Evolutionary conservation across 768 basidiomycete species (phyloP), one percentile per base, ranked within the genome.

Genomic region (Lactifluus piperatus): DNA sequence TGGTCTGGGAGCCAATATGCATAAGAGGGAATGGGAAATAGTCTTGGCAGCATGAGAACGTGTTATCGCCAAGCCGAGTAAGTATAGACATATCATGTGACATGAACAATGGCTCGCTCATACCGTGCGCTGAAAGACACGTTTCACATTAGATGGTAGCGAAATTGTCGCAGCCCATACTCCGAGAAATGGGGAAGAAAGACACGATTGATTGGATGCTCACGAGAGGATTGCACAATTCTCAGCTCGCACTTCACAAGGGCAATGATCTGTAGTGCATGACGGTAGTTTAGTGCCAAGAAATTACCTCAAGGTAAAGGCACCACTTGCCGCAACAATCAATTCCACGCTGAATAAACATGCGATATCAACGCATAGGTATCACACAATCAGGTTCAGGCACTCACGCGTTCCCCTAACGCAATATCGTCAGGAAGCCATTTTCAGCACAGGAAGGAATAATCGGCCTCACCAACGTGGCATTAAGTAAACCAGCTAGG

Each of bases 401-500:
- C 7, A 66, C 69, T 58, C 56, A 70, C 69, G 69, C 69, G 37
- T 70, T 70, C 22, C 69, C 69, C 69, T 70, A 49, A 22, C 8
- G 59, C 22, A 29, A 50, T 46, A 26, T 20, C 18, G 24, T 49
- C 29, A 46, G 41, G 45, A 22, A n/a, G 53, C 29, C 32, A 5
- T 36, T 37, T 41, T 60, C 13, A 22, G 26, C 24, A 29, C 14
- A 36, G 8, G 24, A 51, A 30, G 54, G 32, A 50, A 11, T 43
- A 50, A 29, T 47, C 36, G 32, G 60, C 54, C 69, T 58, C 62
- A 90, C 86, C 63, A 91, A 74, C 14, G 91, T 94, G 22, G 91
- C 91, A 71, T 93, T 94, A 56, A 94, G 69, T 2, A 94, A 77
- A 39, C 91, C 91, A 3, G 90, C 89, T 11, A 91, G 72, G 2